Evolutionary conservation across 2,329 filamentous ascomycete species (phyloP).

Genomic region (Diaporthe destruens): DNA sequence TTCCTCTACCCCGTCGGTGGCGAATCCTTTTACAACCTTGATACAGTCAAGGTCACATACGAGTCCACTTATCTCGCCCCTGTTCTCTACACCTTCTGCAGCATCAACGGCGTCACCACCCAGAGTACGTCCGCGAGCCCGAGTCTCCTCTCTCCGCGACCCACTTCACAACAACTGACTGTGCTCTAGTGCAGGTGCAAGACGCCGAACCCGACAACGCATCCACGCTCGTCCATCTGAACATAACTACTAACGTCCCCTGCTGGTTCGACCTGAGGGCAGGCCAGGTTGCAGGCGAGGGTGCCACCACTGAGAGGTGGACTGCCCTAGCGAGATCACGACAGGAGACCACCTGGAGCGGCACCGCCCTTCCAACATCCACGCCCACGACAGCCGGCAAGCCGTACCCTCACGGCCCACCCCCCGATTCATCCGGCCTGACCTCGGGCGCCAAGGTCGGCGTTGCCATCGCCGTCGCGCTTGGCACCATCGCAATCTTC

Average conservation of each 20-base stretch:
- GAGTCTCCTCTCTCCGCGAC: too few relatives aligned
- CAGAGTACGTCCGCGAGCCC: conserved; percentile 20
- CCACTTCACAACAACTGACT: conserved; percentile 3
- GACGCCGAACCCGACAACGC: conserved; percentile 35
- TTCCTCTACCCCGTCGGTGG: conserved; percentile 31
- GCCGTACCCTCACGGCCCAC: background rate
- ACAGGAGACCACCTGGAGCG: conserved; percentile 33
- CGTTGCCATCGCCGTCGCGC: conserved; percentile 35
- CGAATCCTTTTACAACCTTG: conserved; percentile 32
- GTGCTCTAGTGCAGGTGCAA: conserved; percentile 27
- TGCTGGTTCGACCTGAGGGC: conserved; percentile 33
- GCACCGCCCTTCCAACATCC: conserved; percentile 25
- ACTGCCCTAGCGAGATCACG: conserved; percentile 29
- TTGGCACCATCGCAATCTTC: conserved; percentile 35
- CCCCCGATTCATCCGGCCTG: conserved; percentile 1
- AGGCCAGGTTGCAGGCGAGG: conserved; percentile 6
- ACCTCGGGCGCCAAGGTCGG: conserved; percentile 37
- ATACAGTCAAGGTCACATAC: conserved; percentile 34
- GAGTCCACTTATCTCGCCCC: conserved; percentile 26
- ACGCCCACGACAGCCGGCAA: conserved; percentile 4
- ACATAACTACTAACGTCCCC: conserved; percentile 33
- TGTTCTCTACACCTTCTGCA: conserved; percentile 31
- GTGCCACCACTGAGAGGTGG: conserved; percentile 24
- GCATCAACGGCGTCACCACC: conserved; percentile 31
- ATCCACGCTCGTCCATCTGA: conserved; percentile 30